Conservation (phyloP, 129 eudicot genomes). For the Centrapalus pauciflorus region DNA sequence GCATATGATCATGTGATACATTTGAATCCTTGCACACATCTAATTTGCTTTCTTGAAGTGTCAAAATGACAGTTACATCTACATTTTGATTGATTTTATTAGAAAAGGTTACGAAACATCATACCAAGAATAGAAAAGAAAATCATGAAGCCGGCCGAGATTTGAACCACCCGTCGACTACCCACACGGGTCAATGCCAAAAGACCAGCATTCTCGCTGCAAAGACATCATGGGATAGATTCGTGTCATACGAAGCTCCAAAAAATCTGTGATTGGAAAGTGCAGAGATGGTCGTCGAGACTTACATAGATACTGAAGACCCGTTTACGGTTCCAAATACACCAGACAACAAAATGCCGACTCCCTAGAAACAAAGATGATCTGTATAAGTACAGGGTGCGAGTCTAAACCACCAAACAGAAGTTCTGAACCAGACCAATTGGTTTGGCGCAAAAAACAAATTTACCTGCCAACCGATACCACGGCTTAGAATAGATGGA, state of each 20-base stretch:
- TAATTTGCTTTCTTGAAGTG: background rate
- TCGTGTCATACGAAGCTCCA: background rate
- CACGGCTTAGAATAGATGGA: conserved; percentile 65
- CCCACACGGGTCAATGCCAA: conserved; percentile 74
- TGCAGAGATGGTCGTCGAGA: background rate
- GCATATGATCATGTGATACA: conserved; percentile 1
- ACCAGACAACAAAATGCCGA: conserved; percentile 62
- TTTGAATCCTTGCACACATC: background rate
- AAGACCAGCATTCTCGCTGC: conserved; percentile 78
- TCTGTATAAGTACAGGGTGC: no score
- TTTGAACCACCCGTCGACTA: conserved; percentile 71
- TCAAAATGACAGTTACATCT: background rate
- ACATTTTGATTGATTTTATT: background rate
- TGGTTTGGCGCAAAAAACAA: no score
- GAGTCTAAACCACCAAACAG: no score
- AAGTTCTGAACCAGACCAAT: no score
- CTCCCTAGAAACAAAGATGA: conserved; percentile 39
- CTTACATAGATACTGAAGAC: conserved; percentile 72
- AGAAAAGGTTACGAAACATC: background rate
- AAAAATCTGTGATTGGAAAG: background rate
- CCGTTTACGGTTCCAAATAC: conserved; percentile 56
- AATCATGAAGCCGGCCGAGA: conserved; percentile 69
- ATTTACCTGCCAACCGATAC: conserved; percentile 77
- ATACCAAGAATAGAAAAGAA: conserved; percentile 68
- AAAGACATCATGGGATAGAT: background rate